Evolutionary conservation across 129 eudicot genomes (phyloP).

Genomic region (Escallonia herrerae): DNA sequence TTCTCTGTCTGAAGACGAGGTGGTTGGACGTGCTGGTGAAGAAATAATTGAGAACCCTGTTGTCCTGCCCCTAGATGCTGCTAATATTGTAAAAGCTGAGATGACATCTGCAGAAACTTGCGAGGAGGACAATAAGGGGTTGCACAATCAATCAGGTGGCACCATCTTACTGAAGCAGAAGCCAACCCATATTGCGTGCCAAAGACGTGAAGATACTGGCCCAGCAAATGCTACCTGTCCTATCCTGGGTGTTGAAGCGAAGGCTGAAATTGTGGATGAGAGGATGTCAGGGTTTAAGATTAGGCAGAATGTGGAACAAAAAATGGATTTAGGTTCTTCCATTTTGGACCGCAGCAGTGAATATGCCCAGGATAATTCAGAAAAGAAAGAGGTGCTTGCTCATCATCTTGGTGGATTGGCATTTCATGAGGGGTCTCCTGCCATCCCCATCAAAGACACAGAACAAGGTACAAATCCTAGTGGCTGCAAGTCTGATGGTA

Average conservation of each 20-base stretch:
- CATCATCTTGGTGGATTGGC: background rate
- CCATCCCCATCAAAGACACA: slow-evolving; percentile 7
- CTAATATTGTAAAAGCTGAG: slow-evolving; percentile 21
- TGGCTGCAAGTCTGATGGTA: slow-evolving; percentile 7
- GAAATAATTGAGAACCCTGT: background rate
- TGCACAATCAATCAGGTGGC: slow-evolving; percentile 15
- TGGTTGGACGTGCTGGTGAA: slow-evolving; percentile 1
- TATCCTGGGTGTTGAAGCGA: slow-evolving; percentile 11
- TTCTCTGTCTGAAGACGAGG: slow-evolving; percentile 10
- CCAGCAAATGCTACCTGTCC: slow-evolving; percentile 15
- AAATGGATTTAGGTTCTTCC: background rate
- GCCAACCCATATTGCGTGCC: background rate
- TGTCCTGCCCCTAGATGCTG: slow-evolving; percentile 15
- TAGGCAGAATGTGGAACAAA: slow-evolving; percentile 17
- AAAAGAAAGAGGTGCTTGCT: slow-evolving; percentile 9
- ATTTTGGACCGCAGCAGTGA: background rate
- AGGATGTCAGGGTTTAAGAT: background rate
- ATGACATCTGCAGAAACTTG: slow-evolving; percentile 24
- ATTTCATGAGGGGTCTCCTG: slow-evolving; percentile 6
- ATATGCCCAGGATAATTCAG: slow-evolving; percentile 3
- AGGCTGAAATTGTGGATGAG: slow-evolving; percentile 14
- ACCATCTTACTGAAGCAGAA: slow-evolving; percentile 7
- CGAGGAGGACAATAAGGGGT: slow-evolving; percentile 20
- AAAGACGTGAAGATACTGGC: slow-evolving; percentile 5
- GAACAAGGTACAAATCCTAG: slow-evolving; percentile 3